Evolutionary conservation across 75 land plant species (phyloP).

Genomic region (Picea sitchensis): DNA sequence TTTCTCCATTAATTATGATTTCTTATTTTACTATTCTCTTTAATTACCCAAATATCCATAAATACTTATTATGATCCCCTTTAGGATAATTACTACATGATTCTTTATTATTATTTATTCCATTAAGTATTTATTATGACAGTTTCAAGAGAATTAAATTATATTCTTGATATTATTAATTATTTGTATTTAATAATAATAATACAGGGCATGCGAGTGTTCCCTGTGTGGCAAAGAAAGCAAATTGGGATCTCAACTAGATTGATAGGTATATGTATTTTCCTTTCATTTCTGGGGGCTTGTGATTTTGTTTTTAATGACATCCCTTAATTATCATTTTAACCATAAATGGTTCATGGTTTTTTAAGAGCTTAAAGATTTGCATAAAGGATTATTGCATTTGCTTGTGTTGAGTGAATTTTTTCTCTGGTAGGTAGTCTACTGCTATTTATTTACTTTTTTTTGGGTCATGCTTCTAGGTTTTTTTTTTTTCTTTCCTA

Average conservation of each 20-base stretch:
- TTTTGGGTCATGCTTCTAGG: neutral
- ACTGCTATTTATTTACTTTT: neutral
- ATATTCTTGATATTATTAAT: too few relatives aligned
- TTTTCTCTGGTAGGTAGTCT: conserved; percentile 82
- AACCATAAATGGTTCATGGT: too few relatives aligned
- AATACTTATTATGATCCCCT: too few relatives aligned
- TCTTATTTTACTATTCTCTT: too few relatives aligned
- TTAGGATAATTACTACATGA: too few relatives aligned
- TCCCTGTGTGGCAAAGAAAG: conserved; percentile 66
- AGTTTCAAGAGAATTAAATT: too few relatives aligned
- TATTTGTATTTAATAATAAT: too few relatives aligned
- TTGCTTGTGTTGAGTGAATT: conserved; percentile 86
- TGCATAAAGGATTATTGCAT: conserved; percentile 72
- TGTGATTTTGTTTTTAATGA: neutral
- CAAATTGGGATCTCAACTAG: conserved; percentile 84
- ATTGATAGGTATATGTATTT: conserved; percentile 38
- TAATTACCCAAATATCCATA: too few relatives aligned
- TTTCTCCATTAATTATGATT: too few relatives aligned
- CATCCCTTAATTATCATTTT: neutral
- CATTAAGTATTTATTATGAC: too few relatives aligned
- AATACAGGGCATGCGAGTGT: too few relatives aligned
- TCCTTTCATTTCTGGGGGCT: neutral
- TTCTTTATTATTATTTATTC: too few relatives aligned
- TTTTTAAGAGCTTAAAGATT: conserved; percentile 49
- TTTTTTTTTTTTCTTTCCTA: neutral